Conservation (phyloP, 2,329 filamentous ascomycete genomes). For the Lachnum nothofagi region DNA sequence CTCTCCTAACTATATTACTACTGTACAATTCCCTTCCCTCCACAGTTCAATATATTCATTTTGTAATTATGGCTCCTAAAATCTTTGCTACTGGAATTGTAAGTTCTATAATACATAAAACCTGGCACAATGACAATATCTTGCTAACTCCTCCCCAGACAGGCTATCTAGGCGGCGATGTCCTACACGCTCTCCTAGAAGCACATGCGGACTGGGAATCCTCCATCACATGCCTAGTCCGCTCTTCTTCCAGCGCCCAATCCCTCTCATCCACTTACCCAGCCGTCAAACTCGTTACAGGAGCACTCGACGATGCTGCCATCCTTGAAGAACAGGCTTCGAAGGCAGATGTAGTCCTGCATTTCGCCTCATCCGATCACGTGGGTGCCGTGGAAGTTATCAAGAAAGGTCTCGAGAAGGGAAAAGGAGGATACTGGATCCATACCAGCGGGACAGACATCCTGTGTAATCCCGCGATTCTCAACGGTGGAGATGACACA, state of each 20-base stretch:
- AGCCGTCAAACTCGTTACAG: conserved; percentile 26
- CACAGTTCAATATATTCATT: too few species aligned
- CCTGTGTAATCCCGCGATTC: conserved; percentile 24
- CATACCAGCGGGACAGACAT: conserved; percentile 46
- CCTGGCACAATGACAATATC: neutral
- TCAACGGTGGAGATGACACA: conserved; percentile 36
- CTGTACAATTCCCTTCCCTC: too few species aligned
- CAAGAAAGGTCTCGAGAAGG: conserved; percentile 40
- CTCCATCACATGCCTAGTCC: conserved; percentile 8
- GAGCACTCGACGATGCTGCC: conserved; percentile 30
- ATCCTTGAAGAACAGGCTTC: conserved; percentile 30
- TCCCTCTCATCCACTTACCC: conserved; percentile 27
- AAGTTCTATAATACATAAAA: neutral
- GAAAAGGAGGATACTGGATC: conserved; percentile 47
- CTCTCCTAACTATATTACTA: too few species aligned
- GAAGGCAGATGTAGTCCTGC: conserved; percentile 34
- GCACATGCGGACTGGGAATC: conserved; percentile 6
- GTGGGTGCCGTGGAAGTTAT: conserved; percentile 41
- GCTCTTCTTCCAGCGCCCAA: conserved; percentile 22
- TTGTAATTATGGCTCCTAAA: conserved; percentile 24
- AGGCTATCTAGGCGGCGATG: conserved; percentile 16
- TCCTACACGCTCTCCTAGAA: conserved; percentile 9
- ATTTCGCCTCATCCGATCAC: conserved; percentile 38
- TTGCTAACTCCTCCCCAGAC: neutral
- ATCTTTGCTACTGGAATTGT: conserved; percentile 27